Evolutionary conservation across 352 stramenopile species (phyloP).

Genomic region (Globisporangium spinosum): DNA sequence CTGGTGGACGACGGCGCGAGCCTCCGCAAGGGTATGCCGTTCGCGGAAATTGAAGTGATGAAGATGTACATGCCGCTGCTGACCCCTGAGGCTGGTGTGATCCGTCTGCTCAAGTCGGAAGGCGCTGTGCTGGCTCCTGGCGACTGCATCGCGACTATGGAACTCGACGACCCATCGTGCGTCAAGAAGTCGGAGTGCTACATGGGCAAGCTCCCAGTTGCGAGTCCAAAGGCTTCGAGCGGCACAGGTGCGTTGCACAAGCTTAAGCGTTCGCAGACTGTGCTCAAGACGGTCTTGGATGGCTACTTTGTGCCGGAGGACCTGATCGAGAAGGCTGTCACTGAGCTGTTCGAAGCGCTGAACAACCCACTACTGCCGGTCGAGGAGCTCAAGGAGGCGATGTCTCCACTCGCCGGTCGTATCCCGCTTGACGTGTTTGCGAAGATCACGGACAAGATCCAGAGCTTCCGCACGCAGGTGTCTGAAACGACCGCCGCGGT

Average conservation of each 20-base stretch:
- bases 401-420: conserved; percentile 95
- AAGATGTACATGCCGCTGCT: conserved; percentile 99
- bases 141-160: conserved; percentile 96
- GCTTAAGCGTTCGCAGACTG: conserved; percentile 67
- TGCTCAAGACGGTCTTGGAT: conserved; percentile 92
- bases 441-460: conserved; percentile 82
- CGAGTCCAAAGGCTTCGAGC: conserved; percentile 28
- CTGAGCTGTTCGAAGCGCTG: conserved; percentile 78
- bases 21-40: conserved; percentile 81
- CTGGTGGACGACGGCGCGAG: conserved; percentile 95
- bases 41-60: conserved; percentile 96
- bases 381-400: conserved; percentile 95
- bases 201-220: conserved; percentile 66
- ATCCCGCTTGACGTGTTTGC: conserved; percentile 93
- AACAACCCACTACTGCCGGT: conserved; percentile 75
- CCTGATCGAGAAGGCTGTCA: conserved; percentile 82
- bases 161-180: conserved; percentile 97
- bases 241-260: conserved; percentile 60
- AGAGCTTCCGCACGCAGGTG: conserved; percentile 62
- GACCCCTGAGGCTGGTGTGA: conserved; percentile 94
- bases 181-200: conserved; percentile 94
- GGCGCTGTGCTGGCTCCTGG: conserved; percentile 93
- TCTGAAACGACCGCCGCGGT: conserved; percentile 22
- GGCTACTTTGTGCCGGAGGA: conserved; percentile 90
- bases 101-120: conserved; percentile 95